These are phyloP conservation scores for Paramecium tetraurelia DNA, from an alignment of 73 alveolate genomes.

Conservation along the genomic window DNA sequence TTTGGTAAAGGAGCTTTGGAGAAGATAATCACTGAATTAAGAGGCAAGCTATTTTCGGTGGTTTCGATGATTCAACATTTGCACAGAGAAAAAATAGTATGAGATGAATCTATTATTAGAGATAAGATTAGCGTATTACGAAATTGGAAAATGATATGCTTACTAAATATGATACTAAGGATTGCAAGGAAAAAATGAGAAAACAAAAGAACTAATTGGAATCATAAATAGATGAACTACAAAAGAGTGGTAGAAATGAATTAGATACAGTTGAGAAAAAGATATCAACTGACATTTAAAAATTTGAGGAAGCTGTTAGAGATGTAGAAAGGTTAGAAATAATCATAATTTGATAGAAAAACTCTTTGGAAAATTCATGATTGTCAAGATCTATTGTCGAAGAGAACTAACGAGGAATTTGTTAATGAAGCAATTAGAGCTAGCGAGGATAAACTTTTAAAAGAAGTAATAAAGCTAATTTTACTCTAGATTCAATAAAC, in stretches of 20 bases:
- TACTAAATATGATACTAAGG: slow-evolving; percentile 38
- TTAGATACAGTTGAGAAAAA: slow-evolving; percentile 40
- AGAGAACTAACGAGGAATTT: slow-evolving; percentile 61
- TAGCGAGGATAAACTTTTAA: slow-evolving; percentile 41
- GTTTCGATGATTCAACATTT: background rate
- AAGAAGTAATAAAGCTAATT: background rate
- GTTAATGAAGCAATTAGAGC: slow-evolving; percentile 54
- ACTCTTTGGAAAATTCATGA: slow-evolving; percentile 64
- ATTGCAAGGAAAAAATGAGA: slow-evolving; percentile 53
- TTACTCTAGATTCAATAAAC: background rate
- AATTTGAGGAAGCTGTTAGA: slow-evolving; percentile 52
- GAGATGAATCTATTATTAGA: background rate
- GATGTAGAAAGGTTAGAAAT: slow-evolving; percentile 51
- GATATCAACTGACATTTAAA: slow-evolving; percentile 21
- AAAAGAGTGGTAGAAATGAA: background rate
- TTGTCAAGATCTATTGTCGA: slow-evolving; percentile 53
- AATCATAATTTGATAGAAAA: background rate
- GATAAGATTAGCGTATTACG: slow-evolving; percentile 40
- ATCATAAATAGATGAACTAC: slow-evolving; percentile 34
- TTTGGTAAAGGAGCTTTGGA: slow-evolving; percentile 43
- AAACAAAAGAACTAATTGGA: slow-evolving; percentile 26
- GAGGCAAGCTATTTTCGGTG: slow-evolving; percentile 38
- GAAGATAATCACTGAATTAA: slow-evolving; percentile 25
- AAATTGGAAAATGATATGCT: slow-evolving; percentile 55
- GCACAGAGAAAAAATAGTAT: slow-evolving; percentile 20